Evolutionary conservation across 352 stramenopile genomes (phyloP), one percentile per base, ranked within the genome.

Genomic region (Pythium dissimile): DNA sequence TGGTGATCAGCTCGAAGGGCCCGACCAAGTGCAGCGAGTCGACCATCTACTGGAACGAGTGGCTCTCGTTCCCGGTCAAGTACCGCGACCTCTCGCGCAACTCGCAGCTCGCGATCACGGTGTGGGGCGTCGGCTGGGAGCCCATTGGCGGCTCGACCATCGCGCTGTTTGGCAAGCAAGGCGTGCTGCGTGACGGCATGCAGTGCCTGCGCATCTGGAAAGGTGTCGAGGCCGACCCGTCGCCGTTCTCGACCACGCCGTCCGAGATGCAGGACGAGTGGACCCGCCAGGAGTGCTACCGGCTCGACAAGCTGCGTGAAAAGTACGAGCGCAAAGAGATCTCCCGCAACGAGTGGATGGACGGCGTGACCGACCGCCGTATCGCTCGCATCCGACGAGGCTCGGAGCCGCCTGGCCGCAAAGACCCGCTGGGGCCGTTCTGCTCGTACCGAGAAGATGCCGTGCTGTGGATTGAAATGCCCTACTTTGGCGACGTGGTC

Each of bases 321-420:
- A 89, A 87, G 63, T 96, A 95, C 67, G 87, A 94, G 31, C 86
- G 87, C 50, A 92, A 92, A 30, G 80, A 95, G 42, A 92, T 96
- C 44, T 60, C 75, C 23, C 75, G 77, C 18, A 91, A 93, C 61
- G 85, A 96, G 59, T 98, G 89, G 91, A 93, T 98, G 70, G 91
- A 98, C 57, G 86, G 81, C 49, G 81, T 95, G 37, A 95, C 85
- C 13, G 82, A 93, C 56, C 80, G 85, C 41, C 83, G 85, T 44
- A 95, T 95, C 58, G 81, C 81, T 26, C 77, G 85, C 4, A 95
- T 92, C n/a, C 81, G 81, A 12, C 76, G 83, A 23, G 84, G 83
- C 27, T 87, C 75, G 26, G 85, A 95, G 48, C 84, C 82, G 7
- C 85, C 85, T 0, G 79, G 78, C 1, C 65, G 70, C 32, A 86